Conservation (phyloP, 148 eudicot species). For the Rhododendron williamsianum region DNA sequence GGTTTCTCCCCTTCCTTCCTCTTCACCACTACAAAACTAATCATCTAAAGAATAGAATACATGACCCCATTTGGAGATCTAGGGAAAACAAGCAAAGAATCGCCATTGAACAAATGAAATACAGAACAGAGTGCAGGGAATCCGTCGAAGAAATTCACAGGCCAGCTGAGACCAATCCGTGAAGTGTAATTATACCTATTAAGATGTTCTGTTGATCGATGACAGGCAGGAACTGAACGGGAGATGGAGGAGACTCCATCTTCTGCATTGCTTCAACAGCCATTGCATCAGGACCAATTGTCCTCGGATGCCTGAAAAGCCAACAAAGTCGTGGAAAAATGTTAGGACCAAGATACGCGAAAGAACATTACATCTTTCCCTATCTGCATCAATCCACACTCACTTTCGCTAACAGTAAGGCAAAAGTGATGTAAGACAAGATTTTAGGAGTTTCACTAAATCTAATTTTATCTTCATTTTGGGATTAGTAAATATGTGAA, state of each 20-base stretch:
- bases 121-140: neutral
- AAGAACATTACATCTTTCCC: neutral
- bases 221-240: conserved; percentile 93
- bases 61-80: neutral
- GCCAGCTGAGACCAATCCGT: conserved; percentile 88
- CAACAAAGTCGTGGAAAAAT: neutral
- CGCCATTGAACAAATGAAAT: neutral
- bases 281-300: conserved; percentile 78
- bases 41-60: neutral
- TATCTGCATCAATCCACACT: neutral
- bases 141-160: conserved; percentile 26
- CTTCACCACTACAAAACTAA: neutral
- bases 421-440: neutral
- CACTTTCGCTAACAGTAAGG: neutral
- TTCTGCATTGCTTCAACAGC: conserved; percentile 93
- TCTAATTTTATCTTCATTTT: neutral
- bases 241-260: conserved; percentile 97
- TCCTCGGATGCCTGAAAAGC: conserved; percentile 69
- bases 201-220: conserved; percentile 41
- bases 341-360: neutral
- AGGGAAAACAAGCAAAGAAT: neutral
- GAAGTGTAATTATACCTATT: conserved; percentile 85
- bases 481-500: neutral
- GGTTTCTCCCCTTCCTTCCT: neutral
- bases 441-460: neutral